Conservation (phyloP, 352 stramenopile genomes). For the Globisporangium paddicum region DNA sequence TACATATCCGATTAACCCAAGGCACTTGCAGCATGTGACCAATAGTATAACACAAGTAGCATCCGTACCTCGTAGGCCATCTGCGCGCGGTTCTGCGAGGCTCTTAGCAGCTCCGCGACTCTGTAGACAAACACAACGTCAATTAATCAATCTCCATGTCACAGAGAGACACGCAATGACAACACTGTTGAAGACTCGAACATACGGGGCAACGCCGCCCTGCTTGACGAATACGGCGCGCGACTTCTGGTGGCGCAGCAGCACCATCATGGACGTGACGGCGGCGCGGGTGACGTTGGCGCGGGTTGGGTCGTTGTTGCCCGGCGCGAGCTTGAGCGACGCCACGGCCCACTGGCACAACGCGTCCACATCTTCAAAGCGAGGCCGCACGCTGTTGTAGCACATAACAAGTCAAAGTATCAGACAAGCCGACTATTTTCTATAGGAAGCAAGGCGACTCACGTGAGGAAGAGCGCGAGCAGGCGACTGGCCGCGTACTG, state of each 20-base stretch:
- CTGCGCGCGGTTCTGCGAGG: constrained; percentile 87
- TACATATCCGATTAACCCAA: not conserved
- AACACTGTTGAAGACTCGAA: constrained; percentile 9
- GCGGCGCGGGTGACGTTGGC: constrained; percentile 79
- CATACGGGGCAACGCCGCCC: constrained; percentile 88
- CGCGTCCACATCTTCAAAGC: constrained; percentile 74
- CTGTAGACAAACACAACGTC: constrained; percentile 16
- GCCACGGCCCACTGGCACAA: constrained; percentile 78
- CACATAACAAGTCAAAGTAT: not conserved
- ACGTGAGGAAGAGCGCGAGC: constrained; percentile 84
- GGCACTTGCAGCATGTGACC: too few species aligned
- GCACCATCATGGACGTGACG: constrained; percentile 89
- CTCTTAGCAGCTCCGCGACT: constrained; percentile 71
- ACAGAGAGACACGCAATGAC: not conserved
- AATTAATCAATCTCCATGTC: not conserved
- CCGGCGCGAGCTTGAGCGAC: constrained; percentile 59
- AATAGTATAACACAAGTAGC: too few species aligned
- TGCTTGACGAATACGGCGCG: constrained; percentile 89
- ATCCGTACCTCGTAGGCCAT: constrained; percentile 94
- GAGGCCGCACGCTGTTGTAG: constrained; percentile 53
- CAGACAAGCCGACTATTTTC: not conserved
- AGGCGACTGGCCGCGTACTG: constrained; percentile 78
- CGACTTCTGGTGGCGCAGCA: constrained; percentile 87
- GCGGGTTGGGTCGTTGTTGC: constrained; percentile 58
- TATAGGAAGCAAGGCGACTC: constrained; percentile 9